Base-by-base conservation (phyloP, 805 yeast genomes). In the Tetrapisispora nanseiensis region DNA sequence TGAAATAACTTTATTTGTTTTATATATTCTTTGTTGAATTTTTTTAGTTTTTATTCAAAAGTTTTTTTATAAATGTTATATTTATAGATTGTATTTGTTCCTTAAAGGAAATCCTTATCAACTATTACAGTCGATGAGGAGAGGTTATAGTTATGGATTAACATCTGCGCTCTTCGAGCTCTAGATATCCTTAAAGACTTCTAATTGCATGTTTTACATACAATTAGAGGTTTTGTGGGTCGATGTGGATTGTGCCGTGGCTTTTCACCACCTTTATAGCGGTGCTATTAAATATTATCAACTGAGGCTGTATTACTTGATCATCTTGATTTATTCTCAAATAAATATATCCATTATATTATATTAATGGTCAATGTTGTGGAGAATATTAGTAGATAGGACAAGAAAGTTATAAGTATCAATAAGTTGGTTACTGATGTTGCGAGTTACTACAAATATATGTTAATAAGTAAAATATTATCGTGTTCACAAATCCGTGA, bases 121-220 rank as follows among this genome's bases (percentile, higher is more conserved):
- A 72, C 78, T 73, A 72, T 69, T 63, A 69, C 76, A 72, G 76
- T 70, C 76, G 64, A 69, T 70, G 76, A 74, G 61, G 76, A 70
- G 52, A 63, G 71, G 64, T 49, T 43, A 47, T 56, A 51, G 49
- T 51, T 50, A 48, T 33, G 21, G 37, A 30, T 19, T 33, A 44
- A 43, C 44, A 40, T 45, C 55, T 24, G 45, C 39, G 55, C 60
- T 36, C 21, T 2, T 38, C 11, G 29, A 33, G 28, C 37, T 33
- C 28, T 27, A 34, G 45, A 19, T 46, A 29, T 29, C 46, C 45
- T 20, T 20, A 29, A 24, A 30, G 19, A 42, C 22, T 24, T 32
- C 19, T 27, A 16, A 26, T 36, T 33, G 6, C n/a, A n/a, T 23
- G 16, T 23, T 43, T 29, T 29, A 21, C 6, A 18, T 26, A 18